A percentile compares a stretch with the other conserved stretches of the same genome.
phyloP scores from a whole-genome alignment of 2,329 filamentous ascomycete genomes.

The Aspergillus neotritici region DNA sequence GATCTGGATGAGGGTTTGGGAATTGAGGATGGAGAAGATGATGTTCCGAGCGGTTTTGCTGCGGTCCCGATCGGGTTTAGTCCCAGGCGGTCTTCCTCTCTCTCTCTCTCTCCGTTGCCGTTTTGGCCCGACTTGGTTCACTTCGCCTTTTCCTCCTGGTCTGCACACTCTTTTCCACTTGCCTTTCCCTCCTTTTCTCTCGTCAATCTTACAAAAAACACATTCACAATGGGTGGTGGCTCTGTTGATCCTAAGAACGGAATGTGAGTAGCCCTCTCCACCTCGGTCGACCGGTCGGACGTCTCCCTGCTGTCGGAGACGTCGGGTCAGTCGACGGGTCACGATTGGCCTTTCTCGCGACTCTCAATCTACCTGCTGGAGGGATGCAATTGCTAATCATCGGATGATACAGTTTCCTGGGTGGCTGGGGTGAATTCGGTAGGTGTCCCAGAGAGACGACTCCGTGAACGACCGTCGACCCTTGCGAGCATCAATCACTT shows the following conservation, averaged over 20 bases:
- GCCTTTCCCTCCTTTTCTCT: slow-evolving; percentile 12
- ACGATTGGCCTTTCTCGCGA: neutral
- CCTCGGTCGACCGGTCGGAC: neutral
- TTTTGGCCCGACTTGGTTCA: slow-evolving; percentile 22
- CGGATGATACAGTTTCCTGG: slow-evolving; percentile 56
- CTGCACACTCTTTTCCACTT: slow-evolving; percentile 13
- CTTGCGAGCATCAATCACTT: slow-evolving; percentile 3
- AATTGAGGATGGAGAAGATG: slow-evolving; percentile 15
- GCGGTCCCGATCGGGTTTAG: slow-evolving; percentile 33
- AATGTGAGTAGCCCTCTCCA: slow-evolving; percentile 35
- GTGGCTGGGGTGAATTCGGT: slow-evolving; percentile 71
- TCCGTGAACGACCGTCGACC: slow-evolving; percentile 7
- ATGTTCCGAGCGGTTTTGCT: slow-evolving; percentile 32
- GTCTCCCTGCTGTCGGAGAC: slow-evolving; percentile 7
- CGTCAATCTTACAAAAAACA: slow-evolving; percentile 2
- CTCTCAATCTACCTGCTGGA: neutral
- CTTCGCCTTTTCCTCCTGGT: slow-evolving; percentile 21
- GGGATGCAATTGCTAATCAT: slow-evolving; percentile 19
- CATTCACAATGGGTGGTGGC: slow-evolving; percentile 33
- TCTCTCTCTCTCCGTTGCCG: slow-evolving; percentile 28
- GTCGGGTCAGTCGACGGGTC: neutral
- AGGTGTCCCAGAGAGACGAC: slow-evolving; percentile 38
- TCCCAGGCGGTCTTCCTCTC: slow-evolving; percentile 18
- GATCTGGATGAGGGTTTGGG: slow-evolving; percentile 11
- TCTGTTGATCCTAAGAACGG: slow-evolving; percentile 40